Evolutionary conservation across 176 grass and related monocot genomes (phyloP).

Genomic region (Typha latifolia): DNA sequence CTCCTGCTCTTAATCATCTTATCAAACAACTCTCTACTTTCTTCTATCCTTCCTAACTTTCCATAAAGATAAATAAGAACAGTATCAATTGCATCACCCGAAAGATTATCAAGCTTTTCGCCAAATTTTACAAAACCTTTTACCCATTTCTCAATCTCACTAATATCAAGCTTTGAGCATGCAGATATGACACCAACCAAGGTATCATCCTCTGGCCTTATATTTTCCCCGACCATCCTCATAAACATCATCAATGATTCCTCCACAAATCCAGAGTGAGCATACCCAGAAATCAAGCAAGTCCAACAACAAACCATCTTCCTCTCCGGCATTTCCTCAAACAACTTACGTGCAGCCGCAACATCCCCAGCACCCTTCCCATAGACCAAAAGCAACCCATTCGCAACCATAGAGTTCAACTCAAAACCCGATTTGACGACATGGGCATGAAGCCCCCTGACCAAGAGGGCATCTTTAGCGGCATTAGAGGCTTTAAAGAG

Average conservation of each 20-base stretch:
- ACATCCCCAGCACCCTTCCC: neutral
- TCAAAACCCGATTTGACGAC: constrained; percentile 3
- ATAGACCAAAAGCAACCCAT: constrained; percentile 12
- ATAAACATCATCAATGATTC: constrained; percentile 12
- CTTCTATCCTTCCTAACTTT: constrained; percentile 3
- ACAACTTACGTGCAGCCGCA: neutral
- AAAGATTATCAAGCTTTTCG: neutral
- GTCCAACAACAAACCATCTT: constrained; percentile 13
- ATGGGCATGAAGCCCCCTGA: neutral
- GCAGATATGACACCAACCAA: constrained; percentile 9
- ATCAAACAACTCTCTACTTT: constrained; percentile 12
- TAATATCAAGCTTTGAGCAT: neutral
- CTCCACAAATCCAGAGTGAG: neutral
- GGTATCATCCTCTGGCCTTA: constrained; percentile 19
- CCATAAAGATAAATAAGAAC: constrained; percentile 17
- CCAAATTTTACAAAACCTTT: neutral
- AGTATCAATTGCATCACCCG: neutral
- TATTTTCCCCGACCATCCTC: neutral
- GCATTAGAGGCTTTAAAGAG: constrained; percentile 2
- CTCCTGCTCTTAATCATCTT: neutral
- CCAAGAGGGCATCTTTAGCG: constrained; percentile 1
- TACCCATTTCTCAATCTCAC: constrained; percentile 10
- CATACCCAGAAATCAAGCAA: constrained; percentile 13
- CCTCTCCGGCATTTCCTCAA: constrained; percentile 16
- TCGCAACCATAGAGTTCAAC: neutral